These are phyloP conservation scores for Yamadazyma sp. DNA, from an alignment of 1,139 yeast genomes.

Conservation along the genomic window DNA sequence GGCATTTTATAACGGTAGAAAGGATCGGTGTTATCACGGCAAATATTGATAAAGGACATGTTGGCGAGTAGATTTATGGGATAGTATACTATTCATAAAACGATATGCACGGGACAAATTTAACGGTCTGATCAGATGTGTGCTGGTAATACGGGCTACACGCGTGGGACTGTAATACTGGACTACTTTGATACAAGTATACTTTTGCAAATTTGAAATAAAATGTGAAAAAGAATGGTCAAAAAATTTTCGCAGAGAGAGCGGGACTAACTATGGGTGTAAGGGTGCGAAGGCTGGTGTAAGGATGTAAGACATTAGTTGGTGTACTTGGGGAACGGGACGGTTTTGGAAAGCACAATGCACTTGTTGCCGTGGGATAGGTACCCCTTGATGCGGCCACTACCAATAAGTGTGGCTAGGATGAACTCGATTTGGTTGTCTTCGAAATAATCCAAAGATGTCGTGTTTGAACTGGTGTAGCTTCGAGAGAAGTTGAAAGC, in stretches of 20 bases:
- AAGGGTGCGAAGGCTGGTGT: background rate
- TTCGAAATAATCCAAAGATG: constrained; percentile 3
- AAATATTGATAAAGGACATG: constrained; percentile 89
- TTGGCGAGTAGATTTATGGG: constrained; percentile 14
- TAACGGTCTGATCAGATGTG: background rate
- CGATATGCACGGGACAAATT: too few relatives aligned
- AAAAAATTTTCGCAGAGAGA: background rate
- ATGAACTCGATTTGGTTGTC: constrained; percentile 67
- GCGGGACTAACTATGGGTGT: background rate
- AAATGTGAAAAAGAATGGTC: background rate
- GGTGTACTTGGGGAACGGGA: constrained; percentile 88
- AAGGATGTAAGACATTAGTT: too few relatives aligned
- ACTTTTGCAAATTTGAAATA: too few relatives aligned
- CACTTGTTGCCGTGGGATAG: constrained; percentile 73
- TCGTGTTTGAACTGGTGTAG: constrained; percentile 6
- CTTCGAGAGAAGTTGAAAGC: constrained; percentile 44
- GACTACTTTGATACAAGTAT: too few relatives aligned
- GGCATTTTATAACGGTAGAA: constrained; percentile 99
- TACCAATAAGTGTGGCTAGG: constrained; percentile 64
- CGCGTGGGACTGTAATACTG: background rate
- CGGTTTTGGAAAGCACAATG: constrained; percentile 72
- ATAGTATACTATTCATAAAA: constrained; percentile 11
- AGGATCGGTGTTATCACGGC: constrained; percentile 97
- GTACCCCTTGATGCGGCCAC: constrained; percentile 75
- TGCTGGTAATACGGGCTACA: background rate